Percentiles rank a stretch among this genome's conserved stretches.
These are phyloP conservation scores for Iodosphaeria phyllophila DNA, from an alignment of 2,329 filamentous ascomycete genomes.

Conservation along the genomic window DNA sequence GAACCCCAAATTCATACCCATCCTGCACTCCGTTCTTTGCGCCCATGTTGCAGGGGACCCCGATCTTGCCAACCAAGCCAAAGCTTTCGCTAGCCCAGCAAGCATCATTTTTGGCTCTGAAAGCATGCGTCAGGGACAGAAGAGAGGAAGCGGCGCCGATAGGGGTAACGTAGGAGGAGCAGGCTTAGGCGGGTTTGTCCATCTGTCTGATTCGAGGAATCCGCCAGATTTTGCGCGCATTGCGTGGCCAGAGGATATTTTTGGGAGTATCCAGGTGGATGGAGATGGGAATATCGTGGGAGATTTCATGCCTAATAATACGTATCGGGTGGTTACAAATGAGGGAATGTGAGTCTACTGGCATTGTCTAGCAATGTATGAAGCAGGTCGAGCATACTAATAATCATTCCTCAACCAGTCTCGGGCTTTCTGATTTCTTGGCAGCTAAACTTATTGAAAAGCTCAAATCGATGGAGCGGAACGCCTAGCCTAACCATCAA, in stretches of 20 bases:
- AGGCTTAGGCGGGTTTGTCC: slow-evolving; percentile 42
- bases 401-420: slow-evolving; percentile 13
- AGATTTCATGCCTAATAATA: slow-evolving; percentile 39
- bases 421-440: slow-evolving; percentile 35
- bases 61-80: slow-evolving; percentile 33
- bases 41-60: slow-evolving; percentile 38
- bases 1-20: slow-evolving; percentile 38
- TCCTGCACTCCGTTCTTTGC: slow-evolving; percentile 37
- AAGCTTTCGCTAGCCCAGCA: slow-evolving; percentile 39
- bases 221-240: slow-evolving; percentile 50
- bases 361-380: too few species aligned
- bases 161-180: slow-evolving; percentile 43
- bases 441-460: slow-evolving; percentile 32
- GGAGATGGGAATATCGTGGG: slow-evolving; percentile 35
- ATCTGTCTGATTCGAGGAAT: slow-evolving; percentile 44
- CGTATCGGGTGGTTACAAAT: slow-evolving; percentile 44
- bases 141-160: slow-evolving; percentile 21
- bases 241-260: slow-evolving; percentile 51
- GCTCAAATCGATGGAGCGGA: too few species aligned
- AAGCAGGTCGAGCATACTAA: too few species aligned
- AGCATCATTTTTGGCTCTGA: slow-evolving; percentile 31
- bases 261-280: slow-evolving; percentile 49
- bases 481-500: too few species aligned
- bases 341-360: slow-evolving; percentile 44
- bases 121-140: slow-evolving; percentile 28